Base-by-base conservation (phyloP, 2,329 filamentous ascomycete genomes). In the Arthrobotrys sphaeroides region DNA sequence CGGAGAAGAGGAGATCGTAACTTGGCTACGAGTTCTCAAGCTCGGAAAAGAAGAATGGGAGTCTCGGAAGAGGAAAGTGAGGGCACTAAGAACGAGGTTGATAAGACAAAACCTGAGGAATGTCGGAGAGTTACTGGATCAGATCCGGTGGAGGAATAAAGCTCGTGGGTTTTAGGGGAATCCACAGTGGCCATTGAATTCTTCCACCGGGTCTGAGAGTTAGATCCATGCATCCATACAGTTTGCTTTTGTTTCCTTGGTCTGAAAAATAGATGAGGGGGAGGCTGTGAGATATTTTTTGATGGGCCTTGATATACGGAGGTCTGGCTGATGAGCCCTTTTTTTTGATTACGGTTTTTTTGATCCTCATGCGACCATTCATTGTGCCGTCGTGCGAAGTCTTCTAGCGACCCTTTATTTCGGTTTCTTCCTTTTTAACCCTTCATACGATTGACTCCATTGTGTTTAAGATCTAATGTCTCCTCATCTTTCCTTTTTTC, bases 21-120 rank as follows among this genome's bases (percentile, higher is more conserved):
- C 79, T 1, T 77, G 80, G 18, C 73, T 73, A 13, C 65, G 78
- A 55, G 78, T 80, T 31, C 38, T 81, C 26, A 76, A 74, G 40
- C 78, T 80, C 22, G 68, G 64, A 91, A 0, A 90, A 93, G 82
- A 87, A 90, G 80, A 91, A 90, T 85, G 93, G 91, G 78, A 88
- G 91, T 78, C 88, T 5, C 69, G 59, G 40, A 75, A 75, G 59
- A 18, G 72, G 13, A 51, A 51, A 2, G 72, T 75, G 5, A 55
- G 72, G 24, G 57, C 64, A 18, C n/a, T 69, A 22, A 62, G 72
- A 9, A 53, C 45, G 24, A 26, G 72, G 20, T 40, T 75, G 57
- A 75, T 75, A 36, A 57, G 72, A 24, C 18, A 31, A 20, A 75
- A 75, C 33, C 26, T 75, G 40, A 47, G 57, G 12, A 28, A 51